Conservation (phyloP, 176 grass and related monocot species). For the Urochloa ruziziensis region DNA sequence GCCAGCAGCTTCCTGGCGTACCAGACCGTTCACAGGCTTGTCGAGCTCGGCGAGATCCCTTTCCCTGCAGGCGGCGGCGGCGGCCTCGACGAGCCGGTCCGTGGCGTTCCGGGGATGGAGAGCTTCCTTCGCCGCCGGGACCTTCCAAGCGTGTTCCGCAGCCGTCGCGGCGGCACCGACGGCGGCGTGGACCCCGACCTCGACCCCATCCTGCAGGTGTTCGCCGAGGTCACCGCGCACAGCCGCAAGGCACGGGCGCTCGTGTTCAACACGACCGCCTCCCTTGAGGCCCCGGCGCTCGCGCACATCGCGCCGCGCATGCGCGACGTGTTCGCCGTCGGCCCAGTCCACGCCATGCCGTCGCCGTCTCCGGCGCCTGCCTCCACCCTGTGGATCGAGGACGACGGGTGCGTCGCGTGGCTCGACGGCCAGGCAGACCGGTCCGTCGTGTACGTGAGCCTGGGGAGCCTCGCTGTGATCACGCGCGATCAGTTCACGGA, state of each 20-base stretch:
- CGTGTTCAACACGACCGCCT: constrained; percentile 46
- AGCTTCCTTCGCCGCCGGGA: constrained; percentile 35
- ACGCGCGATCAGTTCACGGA: not conserved
- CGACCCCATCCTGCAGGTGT: not conserved
- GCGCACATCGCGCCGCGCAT: not conserved
- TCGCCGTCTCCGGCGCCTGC: not conserved
- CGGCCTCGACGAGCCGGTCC: constrained; percentile 26
- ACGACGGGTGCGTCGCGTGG: not conserved
- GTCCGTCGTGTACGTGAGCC: not conserved
- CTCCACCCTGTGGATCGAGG: not conserved
- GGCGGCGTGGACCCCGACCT: not conserved
- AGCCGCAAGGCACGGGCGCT: constrained; percentile 19
- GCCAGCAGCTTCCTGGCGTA: constrained; percentile 28
- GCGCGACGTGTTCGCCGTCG: not conserved
- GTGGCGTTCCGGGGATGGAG: constrained; percentile 35
- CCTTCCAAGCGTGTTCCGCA: constrained; percentile 5
- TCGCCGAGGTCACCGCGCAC: not conserved
- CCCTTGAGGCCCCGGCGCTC: constrained; percentile 7
- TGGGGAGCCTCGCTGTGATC: not conserved
- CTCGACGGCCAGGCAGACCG: not conserved
- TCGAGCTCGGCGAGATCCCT: not conserved
- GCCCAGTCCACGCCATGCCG: not conserved
- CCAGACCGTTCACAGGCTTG: constrained; percentile 19
- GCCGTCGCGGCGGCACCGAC: not conserved
- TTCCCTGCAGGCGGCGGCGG: not conserved